Base-by-base conservation (phyloP, 1,284 basidiomycete species). In the Melampsora americana region DNA sequence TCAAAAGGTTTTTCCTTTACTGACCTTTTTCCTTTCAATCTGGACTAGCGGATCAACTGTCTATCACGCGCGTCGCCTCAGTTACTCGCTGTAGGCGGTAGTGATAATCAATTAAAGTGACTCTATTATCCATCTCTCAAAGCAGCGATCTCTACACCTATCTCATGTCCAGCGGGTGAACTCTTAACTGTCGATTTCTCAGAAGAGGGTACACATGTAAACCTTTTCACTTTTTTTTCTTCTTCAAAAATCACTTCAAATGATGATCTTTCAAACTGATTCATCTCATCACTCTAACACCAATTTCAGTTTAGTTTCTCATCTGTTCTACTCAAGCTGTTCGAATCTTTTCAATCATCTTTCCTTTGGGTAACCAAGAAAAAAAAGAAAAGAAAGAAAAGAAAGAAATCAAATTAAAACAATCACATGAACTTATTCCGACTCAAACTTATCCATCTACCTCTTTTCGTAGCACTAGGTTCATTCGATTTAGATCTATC, bases 51-150 rank as follows among this genome's bases (percentile, higher is more conserved):
- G n/a, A 66, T 74, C 28, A 67, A 53, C 11, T 61, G 65, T 48
- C 39, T 74, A 0, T 74, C 72, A 18, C 12, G 59, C 2, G 28
- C 65, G 32, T 23, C 50, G 16, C 65, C 72, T 44, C 48, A 61
- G 66, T 62, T 74, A 28, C 28, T 74, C 12, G 72, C 72, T 23
- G 50, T 74, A 16, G 72, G 72, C n/a, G 72, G 72, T 12, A 74
- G 62, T 2, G 67, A 74, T 44, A 74, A 74, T 20, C 72, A 74
- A 67, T 48, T 74, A 3, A 56, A 74, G 11, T 2, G 67, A n/a
- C 56, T 74, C 23, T 28, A 42, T 30, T 74, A 74, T 50, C 72
- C 72, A 30, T 59, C 16, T 42, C 65, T 74, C 35, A 74, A 66
- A 50, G 42, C 64, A 9, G 72, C 65, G 5, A 66, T 67, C 26